These are phyloP conservation scores for Petunia secreta DNA, from an alignment of 257 asterid genomes.

Conservation along the genomic window DNA sequence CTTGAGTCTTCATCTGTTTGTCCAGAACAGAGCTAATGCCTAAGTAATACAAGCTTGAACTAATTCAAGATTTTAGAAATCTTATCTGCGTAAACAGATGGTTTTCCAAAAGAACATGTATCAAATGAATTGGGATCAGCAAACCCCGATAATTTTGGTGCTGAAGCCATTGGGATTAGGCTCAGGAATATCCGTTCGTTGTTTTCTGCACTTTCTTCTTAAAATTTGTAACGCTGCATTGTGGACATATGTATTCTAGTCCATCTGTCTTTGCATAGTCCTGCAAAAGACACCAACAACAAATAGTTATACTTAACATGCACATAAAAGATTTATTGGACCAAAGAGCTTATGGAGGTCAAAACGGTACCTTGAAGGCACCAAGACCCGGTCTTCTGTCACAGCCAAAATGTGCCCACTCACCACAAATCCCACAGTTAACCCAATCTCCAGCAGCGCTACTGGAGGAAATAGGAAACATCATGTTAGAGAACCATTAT, in stretches of 20 bases:
- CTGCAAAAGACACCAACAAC: slow-evolving; percentile 45
- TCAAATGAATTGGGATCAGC: not conserved
- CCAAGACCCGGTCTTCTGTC: slow-evolving; percentile 97
- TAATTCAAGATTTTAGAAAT: not conserved
- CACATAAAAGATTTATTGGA: not conserved
- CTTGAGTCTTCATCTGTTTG: not conserved
- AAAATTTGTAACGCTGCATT: slow-evolving; percentile 80
- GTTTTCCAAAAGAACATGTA: slow-evolving; percentile 15
- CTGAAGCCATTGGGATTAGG: not conserved
- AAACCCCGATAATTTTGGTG: slow-evolving; percentile 3
- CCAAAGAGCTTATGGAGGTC: slow-evolving; percentile 16
- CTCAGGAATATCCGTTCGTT: slow-evolving; percentile 72
- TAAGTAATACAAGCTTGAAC: slow-evolving; percentile 7
- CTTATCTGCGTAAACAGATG: not conserved
- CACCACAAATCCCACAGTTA: slow-evolving; percentile 96
- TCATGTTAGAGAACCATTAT: slow-evolving; percentile 38
- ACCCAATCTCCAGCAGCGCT: slow-evolving; percentile 99
- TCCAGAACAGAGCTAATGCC: slow-evolving; percentile 19
- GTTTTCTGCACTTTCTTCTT: slow-evolving; percentile 82
- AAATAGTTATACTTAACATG: not conserved
- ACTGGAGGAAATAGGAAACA: slow-evolving; percentile 52
- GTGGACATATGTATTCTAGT: slow-evolving; percentile 97
- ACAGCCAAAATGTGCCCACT: slow-evolving; percentile 99
- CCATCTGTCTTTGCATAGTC: slow-evolving; percentile 99
- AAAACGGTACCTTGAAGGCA: slow-evolving; percentile 75